phyloP scores from a whole-genome alignment of 371 early-diverging fungal genomes.

The Mucor velutinosus region DNA sequence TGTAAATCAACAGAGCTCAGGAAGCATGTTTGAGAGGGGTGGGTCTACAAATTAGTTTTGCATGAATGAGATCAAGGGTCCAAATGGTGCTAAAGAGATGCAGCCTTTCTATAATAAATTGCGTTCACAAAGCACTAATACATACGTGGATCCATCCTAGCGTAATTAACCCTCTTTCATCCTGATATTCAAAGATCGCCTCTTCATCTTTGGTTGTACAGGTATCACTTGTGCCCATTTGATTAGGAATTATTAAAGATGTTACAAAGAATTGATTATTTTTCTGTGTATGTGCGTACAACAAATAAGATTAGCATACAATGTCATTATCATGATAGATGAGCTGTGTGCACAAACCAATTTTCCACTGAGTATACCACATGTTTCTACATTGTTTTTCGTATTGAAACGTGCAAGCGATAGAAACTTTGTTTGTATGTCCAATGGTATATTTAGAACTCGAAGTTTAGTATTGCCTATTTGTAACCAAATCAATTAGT shows the following conservation, averaged over 20 bases:
- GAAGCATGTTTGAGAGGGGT: conserved; percentile 91
- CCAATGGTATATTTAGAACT: conserved; percentile 67
- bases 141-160: conserved; percentile 90
- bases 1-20: conserved; percentile 90
- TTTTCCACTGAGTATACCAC: conserved; percentile 83
- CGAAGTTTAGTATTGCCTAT: conserved; percentile 44
- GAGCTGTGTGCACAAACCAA: conserved; percentile 43
- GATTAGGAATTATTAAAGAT: conserved; percentile 85
- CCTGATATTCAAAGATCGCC: conserved; percentile 77
- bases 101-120: neutral
- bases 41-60: conserved; percentile 57
- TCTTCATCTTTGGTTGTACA: conserved; percentile 85
- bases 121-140: neutral
- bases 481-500: neutral
- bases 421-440: conserved; percentile 66
- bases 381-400: conserved; percentile 79
- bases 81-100: neutral
- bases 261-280: conserved; percentile 71
- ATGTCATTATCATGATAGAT: neutral
- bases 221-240: conserved; percentile 86
- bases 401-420: conserved; percentile 78
- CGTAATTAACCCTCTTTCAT: conserved; percentile 70
- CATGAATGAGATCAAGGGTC: neutral
- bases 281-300: conserved; percentile 32
- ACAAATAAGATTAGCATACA: neutral